Evolutionary conservation across 345 rosid genomes (phyloP).

Genomic region (Gossypium longicalyx): DNA sequence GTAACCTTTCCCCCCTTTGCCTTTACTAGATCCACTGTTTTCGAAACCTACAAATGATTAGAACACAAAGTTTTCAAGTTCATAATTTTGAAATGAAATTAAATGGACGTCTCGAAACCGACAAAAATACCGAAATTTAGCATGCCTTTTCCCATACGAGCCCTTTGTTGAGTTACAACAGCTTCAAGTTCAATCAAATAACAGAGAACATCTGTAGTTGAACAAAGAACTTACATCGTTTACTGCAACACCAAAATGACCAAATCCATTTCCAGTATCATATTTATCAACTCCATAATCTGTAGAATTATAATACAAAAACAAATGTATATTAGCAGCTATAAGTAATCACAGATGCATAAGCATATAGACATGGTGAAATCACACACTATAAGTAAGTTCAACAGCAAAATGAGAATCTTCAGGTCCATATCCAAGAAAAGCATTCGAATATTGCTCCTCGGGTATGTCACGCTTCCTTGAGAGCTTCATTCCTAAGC

Average conservation of each 20-base stretch:
- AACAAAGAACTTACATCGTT: slow-evolving; percentile 65
- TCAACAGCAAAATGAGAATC: slow-evolving; percentile 91
- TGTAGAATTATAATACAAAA: slow-evolving; percentile 24
- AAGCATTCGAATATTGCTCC: slow-evolving; percentile 90
- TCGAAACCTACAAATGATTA: slow-evolving; percentile 51
- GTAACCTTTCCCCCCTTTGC: slow-evolving; percentile 92
- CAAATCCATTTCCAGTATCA: slow-evolving; percentile 83
- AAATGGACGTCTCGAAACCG: neutral
- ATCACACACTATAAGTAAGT: slow-evolving; percentile 76
- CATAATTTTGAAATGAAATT: neutral
- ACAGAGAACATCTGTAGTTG: neutral
- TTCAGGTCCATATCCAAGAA: slow-evolving; percentile 97
- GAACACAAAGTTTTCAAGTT: neutral
- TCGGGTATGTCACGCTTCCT: slow-evolving; percentile 98
- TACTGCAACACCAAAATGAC: slow-evolving; percentile 91
- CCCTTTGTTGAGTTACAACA: neutral
- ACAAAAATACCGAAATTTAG: too few relatives aligned
- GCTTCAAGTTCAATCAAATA: neutral
- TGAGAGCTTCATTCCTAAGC: slow-evolving; percentile 92
- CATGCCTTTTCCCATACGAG: neutral
- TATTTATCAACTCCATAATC: slow-evolving; percentile 95
- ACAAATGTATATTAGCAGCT: too few relatives aligned
- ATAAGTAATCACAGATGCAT: neutral
- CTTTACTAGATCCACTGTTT: slow-evolving; percentile 75
- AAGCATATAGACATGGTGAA: neutral